These are phyloP conservation scores for Pachyrhizus erosus DNA, from an alignment of 306 rosid genomes.

Conservation along the genomic window DNA sequence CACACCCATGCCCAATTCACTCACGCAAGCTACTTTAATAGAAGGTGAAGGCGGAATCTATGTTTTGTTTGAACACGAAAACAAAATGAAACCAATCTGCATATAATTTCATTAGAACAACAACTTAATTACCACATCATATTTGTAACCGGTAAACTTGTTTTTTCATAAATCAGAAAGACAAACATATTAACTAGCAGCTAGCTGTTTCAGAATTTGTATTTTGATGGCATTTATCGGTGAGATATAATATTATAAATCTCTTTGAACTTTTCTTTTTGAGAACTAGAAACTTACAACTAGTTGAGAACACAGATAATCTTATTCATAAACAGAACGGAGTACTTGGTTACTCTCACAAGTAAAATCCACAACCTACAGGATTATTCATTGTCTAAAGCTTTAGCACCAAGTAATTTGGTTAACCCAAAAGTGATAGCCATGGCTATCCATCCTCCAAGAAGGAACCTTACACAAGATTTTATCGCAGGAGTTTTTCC, in stretches of 20 bases:
- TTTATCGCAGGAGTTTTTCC: constrained; percentile 44
- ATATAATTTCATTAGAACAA: not conserved
- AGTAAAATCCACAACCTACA: not conserved
- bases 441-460: constrained; percentile 68
- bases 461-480: constrained; percentile 51
- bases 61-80: not conserved
- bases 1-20: not conserved
- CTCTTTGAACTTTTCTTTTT: not conserved
- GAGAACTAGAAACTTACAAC: not conserved
- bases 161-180: not conserved
- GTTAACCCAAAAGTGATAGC: constrained; percentile 55
- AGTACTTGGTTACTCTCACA: not conserved
- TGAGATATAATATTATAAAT: not conserved
- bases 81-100: not conserved
- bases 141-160: not conserved
- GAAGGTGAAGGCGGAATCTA: not conserved
- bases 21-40: not conserved
- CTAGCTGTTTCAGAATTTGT: not conserved
- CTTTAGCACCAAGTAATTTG: constrained; percentile 41
- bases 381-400: constrained; percentile 30
- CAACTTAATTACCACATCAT: not conserved
- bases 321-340: not conserved
- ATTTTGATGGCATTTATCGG: not conserved
- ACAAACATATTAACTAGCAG: not conserved
- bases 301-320: not conserved